Evolutionary conservation across 2,329 filamentous ascomycete genomes (phyloP).

Genomic region (Colletotrichum simmondsii): DNA sequence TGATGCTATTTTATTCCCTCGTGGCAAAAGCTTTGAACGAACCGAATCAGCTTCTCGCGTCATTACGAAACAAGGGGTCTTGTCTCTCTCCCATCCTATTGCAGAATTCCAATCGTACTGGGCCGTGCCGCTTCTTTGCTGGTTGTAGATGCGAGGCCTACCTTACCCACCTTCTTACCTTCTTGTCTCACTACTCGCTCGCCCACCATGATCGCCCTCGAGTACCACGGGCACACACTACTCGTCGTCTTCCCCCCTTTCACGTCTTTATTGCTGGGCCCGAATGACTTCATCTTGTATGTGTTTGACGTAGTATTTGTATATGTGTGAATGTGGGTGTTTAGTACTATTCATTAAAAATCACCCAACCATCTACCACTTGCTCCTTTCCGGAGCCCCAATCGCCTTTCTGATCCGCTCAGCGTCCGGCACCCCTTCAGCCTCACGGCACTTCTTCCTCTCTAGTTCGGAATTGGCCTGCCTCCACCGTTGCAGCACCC

Average conservation of each 20-base stretch:
- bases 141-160: too few species aligned
- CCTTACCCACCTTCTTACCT: not conserved
- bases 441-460: not conserved
- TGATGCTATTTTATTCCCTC: not conserved
- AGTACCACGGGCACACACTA: not conserved
- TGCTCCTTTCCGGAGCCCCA: not conserved
- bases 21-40: conserved; percentile 12
- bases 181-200: not conserved
- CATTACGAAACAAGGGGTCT: not conserved
- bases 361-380: not conserved
- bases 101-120: conserved; percentile 20
- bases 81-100: not conserved
- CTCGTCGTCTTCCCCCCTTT: conserved; percentile 6
- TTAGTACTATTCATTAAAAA: conserved; percentile 11
- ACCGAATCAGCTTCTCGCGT: not conserved
- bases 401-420: not conserved
- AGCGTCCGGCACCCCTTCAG: not conserved
- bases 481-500: conserved; percentile 39
- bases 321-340: not conserved
- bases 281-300: not conserved
- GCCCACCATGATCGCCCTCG: not conserved
- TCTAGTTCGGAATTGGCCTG: not conserved
- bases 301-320: not conserved
- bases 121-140: conserved; percentile 1
- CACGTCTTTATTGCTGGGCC: not conserved